A percentile compares a stretch with the other conserved stretches of the same genome.
These are phyloP conservation scores for Noccaea bulbosa DNA, from an alignment of 345 rosid species.

Conservation along the genomic window DNA sequence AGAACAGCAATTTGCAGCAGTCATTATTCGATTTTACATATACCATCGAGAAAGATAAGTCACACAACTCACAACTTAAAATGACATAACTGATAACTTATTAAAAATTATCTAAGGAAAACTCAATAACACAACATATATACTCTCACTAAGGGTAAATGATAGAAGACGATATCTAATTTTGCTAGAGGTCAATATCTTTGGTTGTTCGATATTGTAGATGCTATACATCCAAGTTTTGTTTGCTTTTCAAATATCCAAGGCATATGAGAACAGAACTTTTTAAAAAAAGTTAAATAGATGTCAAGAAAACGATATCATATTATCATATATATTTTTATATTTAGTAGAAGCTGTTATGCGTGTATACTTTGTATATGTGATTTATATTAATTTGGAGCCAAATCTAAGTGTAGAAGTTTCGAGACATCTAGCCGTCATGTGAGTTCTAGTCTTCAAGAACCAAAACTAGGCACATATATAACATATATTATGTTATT, in stretches of 20 bases:
- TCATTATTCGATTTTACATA: background rate
- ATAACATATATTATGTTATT: background rate
- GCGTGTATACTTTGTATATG: background rate
- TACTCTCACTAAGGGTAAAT: background rate
- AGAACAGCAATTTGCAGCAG: background rate
- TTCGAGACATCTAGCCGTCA: slow-evolving; percentile 10
- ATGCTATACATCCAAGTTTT: background rate
- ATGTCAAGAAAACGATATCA: slow-evolving; percentile 19
- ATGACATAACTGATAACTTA: background rate
- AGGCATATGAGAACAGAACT: background rate
- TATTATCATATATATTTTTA: background rate
- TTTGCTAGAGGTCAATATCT: no score
- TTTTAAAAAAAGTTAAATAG: background rate
- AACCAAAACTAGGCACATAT: background rate
- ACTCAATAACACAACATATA: background rate
- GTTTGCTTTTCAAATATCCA: background rate
- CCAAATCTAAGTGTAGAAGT: slow-evolving; percentile 2
- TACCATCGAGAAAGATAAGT: background rate
- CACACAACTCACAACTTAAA: background rate
- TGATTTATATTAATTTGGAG: background rate
- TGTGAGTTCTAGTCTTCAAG: background rate
- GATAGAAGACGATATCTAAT: background rate
- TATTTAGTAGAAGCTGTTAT: background rate
- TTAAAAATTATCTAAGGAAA: background rate
- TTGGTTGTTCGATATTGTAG: background rate